These are phyloP conservation scores for Aureobasidium leucospermi DNA, from an alignment of 2,329 filamentous ascomycete species.

Conservation along the genomic window DNA sequence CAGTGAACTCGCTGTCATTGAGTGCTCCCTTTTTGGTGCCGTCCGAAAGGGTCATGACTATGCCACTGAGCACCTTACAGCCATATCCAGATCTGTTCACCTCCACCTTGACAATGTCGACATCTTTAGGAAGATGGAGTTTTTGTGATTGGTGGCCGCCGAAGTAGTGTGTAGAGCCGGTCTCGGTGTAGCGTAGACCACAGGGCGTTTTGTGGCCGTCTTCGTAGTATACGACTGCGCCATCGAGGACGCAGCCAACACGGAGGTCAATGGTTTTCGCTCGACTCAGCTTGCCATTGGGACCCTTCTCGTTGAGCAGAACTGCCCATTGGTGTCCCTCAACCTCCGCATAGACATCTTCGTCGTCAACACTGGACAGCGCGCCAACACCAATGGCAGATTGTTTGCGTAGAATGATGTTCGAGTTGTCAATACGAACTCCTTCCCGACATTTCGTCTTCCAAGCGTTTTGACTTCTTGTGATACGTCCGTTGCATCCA, in stretches of 20 bases:
- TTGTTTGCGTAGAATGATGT: constrained; percentile 33
- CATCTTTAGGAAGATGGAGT: constrained; percentile 23
- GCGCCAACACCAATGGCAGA: constrained; percentile 21
- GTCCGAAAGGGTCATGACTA: constrained; percentile 27
- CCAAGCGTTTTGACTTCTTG: background rate
- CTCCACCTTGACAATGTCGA: constrained; percentile 28
- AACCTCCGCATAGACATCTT: background rate
- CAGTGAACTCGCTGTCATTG: constrained; percentile 18
- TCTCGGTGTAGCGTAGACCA: constrained; percentile 27
- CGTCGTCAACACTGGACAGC: background rate
- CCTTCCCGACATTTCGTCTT: constrained; percentile 17
- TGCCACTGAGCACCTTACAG: constrained; percentile 21
- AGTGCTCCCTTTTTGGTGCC: constrained; percentile 27
- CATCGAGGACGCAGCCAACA: constrained; percentile 39
- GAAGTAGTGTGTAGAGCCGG: constrained; percentile 26
- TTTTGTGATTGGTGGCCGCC: constrained; percentile 27
- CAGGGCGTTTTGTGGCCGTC: constrained; percentile 39
- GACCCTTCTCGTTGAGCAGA: constrained; percentile 20
- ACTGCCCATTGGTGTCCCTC: constrained; percentile 14
- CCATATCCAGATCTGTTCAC: constrained; percentile 19
- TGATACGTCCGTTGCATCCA: background rate
- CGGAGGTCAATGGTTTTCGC: constrained; percentile 39
- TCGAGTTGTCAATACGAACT: constrained; percentile 34
- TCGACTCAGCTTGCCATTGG: constrained; percentile 29
- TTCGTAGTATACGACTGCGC: constrained; percentile 39